These are phyloP conservation scores for Arthrobotrys conoides DNA, from an alignment of 2,329 filamentous ascomycete genomes.

Conservation along the genomic window DNA sequence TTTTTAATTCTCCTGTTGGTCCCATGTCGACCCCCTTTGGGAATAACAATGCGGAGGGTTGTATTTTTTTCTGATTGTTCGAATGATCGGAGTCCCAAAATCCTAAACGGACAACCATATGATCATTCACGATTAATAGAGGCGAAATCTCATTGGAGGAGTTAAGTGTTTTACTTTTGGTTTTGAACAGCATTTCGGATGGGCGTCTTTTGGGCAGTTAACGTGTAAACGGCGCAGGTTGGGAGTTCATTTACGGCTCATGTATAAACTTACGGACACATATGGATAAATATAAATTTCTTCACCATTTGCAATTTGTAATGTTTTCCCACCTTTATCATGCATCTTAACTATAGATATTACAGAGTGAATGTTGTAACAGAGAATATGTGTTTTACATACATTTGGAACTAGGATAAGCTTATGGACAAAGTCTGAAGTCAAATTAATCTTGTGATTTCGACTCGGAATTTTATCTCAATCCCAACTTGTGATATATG, in stretches of 20 bases:
- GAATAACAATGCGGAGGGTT: neutral
- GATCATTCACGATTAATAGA: constrained; percentile 12
- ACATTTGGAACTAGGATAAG: too few relatives aligned
- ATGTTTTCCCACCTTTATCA: too few relatives aligned
- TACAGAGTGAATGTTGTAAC: neutral
- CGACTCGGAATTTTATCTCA: too few relatives aligned
- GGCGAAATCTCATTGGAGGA: constrained; percentile 7
- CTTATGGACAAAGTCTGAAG: too few relatives aligned
- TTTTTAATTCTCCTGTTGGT: too few relatives aligned
- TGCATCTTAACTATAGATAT: neutral
- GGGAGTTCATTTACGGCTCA: constrained; percentile 12
- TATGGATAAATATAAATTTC: neutral
- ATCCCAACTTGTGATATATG: too few relatives aligned
- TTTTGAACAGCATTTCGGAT: constrained; percentile 12
- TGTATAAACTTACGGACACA: constrained; percentile 6
- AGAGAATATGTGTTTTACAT: too few relatives aligned
- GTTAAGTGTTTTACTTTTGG: constrained; percentile 7
- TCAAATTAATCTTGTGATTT: too few relatives aligned
- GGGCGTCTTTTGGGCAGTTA: constrained; percentile 14
- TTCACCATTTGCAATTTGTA: too few relatives aligned
- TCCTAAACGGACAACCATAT: neutral
- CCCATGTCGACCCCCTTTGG: neutral
- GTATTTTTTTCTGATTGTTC: constrained; percentile 10
- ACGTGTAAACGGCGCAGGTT: constrained; percentile 9
- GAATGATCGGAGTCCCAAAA: neutral